A percentile compares a stretch with the other conserved stretches of the same genome.
Conservation (phyloP, 1,284 basidiomycete species). For the Xerocomus minutiporus region DNA sequence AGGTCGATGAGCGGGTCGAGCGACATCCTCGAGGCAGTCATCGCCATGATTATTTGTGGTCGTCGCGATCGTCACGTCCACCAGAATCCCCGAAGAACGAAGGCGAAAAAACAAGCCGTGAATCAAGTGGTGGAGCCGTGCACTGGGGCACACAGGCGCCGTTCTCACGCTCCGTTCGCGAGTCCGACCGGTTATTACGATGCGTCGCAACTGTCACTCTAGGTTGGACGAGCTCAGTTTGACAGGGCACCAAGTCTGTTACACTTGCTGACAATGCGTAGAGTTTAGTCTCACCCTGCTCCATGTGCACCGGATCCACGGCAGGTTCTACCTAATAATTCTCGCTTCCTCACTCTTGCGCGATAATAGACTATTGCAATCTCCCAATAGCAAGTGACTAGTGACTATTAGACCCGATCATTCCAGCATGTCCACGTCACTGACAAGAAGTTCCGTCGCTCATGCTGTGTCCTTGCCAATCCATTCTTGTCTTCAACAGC, state of each 20-base stretch:
- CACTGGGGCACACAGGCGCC: conserved; percentile 13
- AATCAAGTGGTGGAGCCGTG: conserved; percentile 14
- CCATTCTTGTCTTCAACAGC: neutral
- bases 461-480: neutral
- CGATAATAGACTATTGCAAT: neutral
- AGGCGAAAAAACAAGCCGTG: conserved; percentile 22
- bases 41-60: conserved; percentile 15
- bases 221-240: neutral
- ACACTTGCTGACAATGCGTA: neutral
- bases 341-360: neutral
- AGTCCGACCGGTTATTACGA: conserved; percentile 12
- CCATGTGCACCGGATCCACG: neutral
- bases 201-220: conserved; percentile 6
- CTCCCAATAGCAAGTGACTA: neutral
- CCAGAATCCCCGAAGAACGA: conserved; percentile 9
- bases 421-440: neutral
- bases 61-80: conserved; percentile 18
- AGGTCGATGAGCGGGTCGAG: conserved; percentile 14
- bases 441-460: neutral
- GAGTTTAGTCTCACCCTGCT: neutral
- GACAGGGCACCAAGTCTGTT: conserved; percentile 9
- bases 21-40: conserved; percentile 15
- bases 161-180: conserved; percentile 24
- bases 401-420: neutral
- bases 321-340: neutral